Percentiles rank a stretch among this genome's conserved stretches.
These are phyloP conservation scores for Naganishia vaughanmartiniae DNA, from an alignment of 768 basidiomycete species.

Conservation along the genomic window DNA sequence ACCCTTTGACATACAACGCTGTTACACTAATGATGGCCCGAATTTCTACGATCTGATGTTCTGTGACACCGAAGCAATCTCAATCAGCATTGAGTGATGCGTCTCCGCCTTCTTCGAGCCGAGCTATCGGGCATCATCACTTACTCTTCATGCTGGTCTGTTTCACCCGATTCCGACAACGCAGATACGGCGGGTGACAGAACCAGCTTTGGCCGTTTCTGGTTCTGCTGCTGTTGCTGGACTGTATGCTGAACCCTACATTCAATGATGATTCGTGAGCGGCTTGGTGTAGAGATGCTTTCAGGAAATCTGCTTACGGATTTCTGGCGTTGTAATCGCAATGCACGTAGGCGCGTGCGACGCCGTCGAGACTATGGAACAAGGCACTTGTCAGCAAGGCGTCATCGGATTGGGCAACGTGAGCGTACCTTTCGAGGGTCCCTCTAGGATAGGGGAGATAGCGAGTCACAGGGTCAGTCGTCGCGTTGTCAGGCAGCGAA, in stretches of 20 bases:
- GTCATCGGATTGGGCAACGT: neutral
- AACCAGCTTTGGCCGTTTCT: slow-evolving; percentile 16
- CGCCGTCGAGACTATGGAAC: slow-evolving; percentile 44
- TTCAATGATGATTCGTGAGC: neutral
- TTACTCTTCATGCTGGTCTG: slow-evolving; percentile 9
- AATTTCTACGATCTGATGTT: too few relatives aligned
- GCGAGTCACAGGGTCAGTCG: neutral
- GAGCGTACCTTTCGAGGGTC: slow-evolving; percentile 37
- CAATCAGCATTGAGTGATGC: too few relatives aligned
- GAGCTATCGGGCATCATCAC: too few relatives aligned
- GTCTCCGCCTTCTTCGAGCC: neutral
- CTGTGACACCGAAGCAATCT: too few relatives aligned
- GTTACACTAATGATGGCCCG: too few relatives aligned
- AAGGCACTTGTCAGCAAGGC: neutral
- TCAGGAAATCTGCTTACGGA: slow-evolving; percentile 32
- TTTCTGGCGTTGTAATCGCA: slow-evolving; percentile 40
- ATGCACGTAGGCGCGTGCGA: slow-evolving; percentile 53
- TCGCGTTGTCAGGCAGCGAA: neutral
- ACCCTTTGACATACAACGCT: too few relatives aligned
- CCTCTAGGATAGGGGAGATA: slow-evolving; percentile 30
- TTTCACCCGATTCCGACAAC: slow-evolving; percentile 5
- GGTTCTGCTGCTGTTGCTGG: slow-evolving; percentile 18
- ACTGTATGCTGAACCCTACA: slow-evolving; percentile 10
- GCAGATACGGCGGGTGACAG: slow-evolving; percentile 13
- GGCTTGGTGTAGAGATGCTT: neutral